Conservation (phyloP, 441 rosid species). For the Euphorbia corollata region DNA sequence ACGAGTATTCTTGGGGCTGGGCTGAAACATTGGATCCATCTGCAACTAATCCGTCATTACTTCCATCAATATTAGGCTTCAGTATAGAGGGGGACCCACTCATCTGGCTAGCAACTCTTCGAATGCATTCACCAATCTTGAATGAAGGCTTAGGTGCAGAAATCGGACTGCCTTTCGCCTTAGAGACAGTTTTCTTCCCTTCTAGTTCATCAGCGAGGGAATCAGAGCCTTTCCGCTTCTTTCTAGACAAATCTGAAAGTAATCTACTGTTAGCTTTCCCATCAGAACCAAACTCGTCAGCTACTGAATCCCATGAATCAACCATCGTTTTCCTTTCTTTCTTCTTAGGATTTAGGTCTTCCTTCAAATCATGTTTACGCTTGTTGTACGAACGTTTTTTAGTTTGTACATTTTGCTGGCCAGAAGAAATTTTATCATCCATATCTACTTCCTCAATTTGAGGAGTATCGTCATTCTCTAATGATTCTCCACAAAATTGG, state of each 20-base stretch:
- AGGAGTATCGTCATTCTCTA: constrained; percentile 26
- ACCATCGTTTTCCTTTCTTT: constrained; percentile 46
- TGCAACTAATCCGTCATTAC: constrained; percentile 23
- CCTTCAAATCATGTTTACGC: constrained; percentile 66
- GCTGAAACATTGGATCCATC: constrained; percentile 36
- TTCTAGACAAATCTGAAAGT: constrained; percentile 34
- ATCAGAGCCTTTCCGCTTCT: constrained; percentile 35
- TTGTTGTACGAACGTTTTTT: constrained; percentile 34
- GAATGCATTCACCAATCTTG: constrained; percentile 83
- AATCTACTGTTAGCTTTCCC: constrained; percentile 24
- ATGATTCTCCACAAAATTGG: constrained; percentile 31
- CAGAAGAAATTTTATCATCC: constrained; percentile 16
- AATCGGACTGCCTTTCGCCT: constrained; percentile 42
- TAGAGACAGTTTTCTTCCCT: constrained; percentile 53
- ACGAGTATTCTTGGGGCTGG: constrained; percentile 44
- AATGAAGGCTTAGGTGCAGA: constrained; percentile 56
- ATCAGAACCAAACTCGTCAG: constrained; percentile 41
- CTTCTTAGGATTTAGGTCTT: constrained; percentile 32
- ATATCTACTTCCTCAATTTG: constrained; percentile 23
- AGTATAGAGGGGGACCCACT: constrained; percentile 58
- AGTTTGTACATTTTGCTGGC: constrained; percentile 19
- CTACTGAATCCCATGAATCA: constrained; percentile 38
- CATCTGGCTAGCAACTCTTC: constrained; percentile 89
- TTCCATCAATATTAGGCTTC: constrained; percentile 37
- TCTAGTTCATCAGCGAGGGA: constrained; percentile 40